phyloP scores from a whole-genome alignment of 768 basidiomycete species.

The Suillus cothurnatus region DNA sequence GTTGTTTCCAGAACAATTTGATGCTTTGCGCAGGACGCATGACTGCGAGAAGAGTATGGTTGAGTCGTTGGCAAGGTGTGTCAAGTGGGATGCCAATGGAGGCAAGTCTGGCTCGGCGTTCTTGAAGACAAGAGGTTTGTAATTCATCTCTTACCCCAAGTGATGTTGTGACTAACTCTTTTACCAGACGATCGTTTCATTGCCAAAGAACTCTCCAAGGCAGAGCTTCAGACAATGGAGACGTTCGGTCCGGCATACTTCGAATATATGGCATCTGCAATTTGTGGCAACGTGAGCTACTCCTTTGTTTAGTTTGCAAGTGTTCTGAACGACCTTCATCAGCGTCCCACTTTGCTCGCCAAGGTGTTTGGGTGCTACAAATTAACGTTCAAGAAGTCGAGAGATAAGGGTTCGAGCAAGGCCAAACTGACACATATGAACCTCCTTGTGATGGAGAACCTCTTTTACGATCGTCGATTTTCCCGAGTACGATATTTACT shows the following conservation, averaged over 20 bases:
- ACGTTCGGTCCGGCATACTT: constrained; percentile 98
- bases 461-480: constrained; percentile 92
- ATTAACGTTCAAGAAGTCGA: constrained; percentile 82
- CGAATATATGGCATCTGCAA: constrained; percentile 95
- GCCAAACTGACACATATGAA: constrained; percentile 91
- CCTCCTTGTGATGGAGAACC: constrained; percentile 95
- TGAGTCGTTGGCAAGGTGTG: constrained; percentile 89
- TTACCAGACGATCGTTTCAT: constrained; percentile 93
- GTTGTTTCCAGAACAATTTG: constrained; percentile 96
- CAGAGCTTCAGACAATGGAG: constrained; percentile 93
- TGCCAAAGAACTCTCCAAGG: constrained; percentile 90
- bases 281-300: constrained; percentile 72
- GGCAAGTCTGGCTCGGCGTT: constrained; percentile 98
- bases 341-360: constrained; percentile 93
- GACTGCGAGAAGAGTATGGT: constrained; percentile 94
- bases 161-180: constrained; percentile 5
- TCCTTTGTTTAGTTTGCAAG: constrained; percentile 10
- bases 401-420: constrained; percentile 63
- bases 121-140: constrained; percentile 87
- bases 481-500: constrained; percentile 59
- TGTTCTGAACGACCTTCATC: constrained; percentile 7
- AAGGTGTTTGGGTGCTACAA: constrained; percentile 98
- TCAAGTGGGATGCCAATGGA: constrained; percentile 94
- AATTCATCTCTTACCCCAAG: background rate
- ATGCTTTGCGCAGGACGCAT: constrained; percentile 88